phyloP scores from a whole-genome alignment of 306 rosid genomes.

The Vigna angularis region DNA sequence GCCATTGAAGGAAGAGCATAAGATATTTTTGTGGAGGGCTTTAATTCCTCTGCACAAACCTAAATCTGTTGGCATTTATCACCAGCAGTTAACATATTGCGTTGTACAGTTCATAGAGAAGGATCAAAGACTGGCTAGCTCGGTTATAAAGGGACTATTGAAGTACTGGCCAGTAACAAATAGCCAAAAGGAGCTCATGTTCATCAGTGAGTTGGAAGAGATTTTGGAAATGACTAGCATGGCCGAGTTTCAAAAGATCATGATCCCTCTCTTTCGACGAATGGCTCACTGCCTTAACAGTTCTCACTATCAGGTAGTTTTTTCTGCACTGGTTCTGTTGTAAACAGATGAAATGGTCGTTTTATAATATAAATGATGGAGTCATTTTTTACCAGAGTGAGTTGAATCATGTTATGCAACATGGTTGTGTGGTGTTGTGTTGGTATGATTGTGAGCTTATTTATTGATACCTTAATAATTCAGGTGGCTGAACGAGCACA shows the following conservation, averaged over 20 bases:
- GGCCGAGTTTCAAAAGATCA: constrained; percentile 87
- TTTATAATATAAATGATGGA: constrained; percentile 1
- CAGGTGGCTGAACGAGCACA: constrained; percentile 98
- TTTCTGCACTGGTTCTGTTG: background rate
- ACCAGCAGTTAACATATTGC: constrained; percentile 90
- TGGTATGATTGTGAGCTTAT: background rate
- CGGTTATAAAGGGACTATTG: constrained; percentile 82
- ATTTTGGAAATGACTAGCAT: constrained; percentile 86
- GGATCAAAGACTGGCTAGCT: constrained; percentile 86
- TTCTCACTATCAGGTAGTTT: constrained; percentile 85
- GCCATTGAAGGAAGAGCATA: constrained; percentile 99
- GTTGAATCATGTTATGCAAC: constrained; percentile 18
- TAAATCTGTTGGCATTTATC: constrained; percentile 91
- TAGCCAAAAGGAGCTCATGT: constrained; percentile 99
- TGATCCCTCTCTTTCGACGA: constrained; percentile 82
- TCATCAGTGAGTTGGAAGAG: constrained; percentile 95
- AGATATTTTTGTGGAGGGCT: constrained; percentile 81
- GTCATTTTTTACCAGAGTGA: background rate
- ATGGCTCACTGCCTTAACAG: constrained; percentile 81
- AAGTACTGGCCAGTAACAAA: constrained; percentile 97
- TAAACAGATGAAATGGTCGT: background rate
- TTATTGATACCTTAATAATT: constrained; percentile 5
- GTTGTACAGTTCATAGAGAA: constrained; percentile 92
- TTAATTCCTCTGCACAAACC: constrained; percentile 97
- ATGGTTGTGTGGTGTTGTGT: background rate